Base-by-base conservation (phyloP, 106 monocot species). In the Dendrobium catenatum region DNA sequence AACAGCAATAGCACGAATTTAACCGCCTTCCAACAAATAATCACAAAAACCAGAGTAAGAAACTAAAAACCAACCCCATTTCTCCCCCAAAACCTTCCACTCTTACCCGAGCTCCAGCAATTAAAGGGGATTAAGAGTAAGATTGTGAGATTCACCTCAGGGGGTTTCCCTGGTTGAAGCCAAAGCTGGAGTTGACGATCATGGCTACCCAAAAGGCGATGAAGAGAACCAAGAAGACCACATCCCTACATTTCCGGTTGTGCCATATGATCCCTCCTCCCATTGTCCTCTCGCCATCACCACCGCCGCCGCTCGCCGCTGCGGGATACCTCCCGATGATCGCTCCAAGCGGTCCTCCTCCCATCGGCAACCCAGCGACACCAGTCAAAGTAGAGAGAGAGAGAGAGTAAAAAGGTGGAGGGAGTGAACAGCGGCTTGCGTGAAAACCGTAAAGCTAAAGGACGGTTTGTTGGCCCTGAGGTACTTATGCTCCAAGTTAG, bases 101-200 rank as follows among this genome's bases (percentile, higher is more conserved):
- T 51, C 51, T 33, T 54, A 66, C 74, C 31, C 24, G 42, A 20
- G 37, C 43, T 22, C 9, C 6, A 1, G 19, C 16, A 54, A n/a
- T 40, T 20, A 40, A 56, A n/a, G 44, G 27, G 17, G 27, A 11
- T 55, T 77, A 51, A 29, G 22, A 54, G 24, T 15, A 73, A 73
- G 31, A 37, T 20, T 72, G 54, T 68, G 47, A 68, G 41, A 66
- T 37, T 82, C 33, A 88, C 92, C 92, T 88, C 61, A 92, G 84
- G 1, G 92, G 92, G 82, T 89, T 88, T 10, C 92, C 92, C 40
- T 89, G 88, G 86, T 92, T 88, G 81, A 92, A 92, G 2, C 88
- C 92, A 74, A 92, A 88, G 86, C 89, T 92, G 29, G 89, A 92
- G 74, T 89, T 92, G 66, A 92, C 89, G 67, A 89, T 89, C 92